Conservation (phyloP, 331 rosid genomes). For the Ulmus americana region DNA sequence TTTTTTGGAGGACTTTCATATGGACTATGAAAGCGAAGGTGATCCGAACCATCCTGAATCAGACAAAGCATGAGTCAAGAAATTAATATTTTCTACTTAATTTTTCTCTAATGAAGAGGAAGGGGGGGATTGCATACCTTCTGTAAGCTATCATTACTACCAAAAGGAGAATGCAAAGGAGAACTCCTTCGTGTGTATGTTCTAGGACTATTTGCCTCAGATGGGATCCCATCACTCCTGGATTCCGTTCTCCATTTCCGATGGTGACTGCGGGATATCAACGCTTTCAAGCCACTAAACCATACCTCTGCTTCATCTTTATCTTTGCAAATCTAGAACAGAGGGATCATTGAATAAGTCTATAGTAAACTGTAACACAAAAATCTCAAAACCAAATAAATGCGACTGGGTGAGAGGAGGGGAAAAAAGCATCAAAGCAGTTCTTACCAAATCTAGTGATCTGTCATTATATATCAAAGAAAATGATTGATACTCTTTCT, state of each 20-base stretch:
- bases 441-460: slow-evolving; percentile 82
- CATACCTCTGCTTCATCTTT: slow-evolving; percentile 99
- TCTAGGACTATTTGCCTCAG: slow-evolving; percentile 97
- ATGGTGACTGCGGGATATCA: slow-evolving; percentile 75
- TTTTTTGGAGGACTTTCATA: slow-evolving; percentile 94
- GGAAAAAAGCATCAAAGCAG: not conserved
- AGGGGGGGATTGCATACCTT: slow-evolving; percentile 52
- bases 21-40: slow-evolving; percentile 85
- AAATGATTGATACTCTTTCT: slow-evolving; percentile 98
- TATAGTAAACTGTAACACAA: slow-evolving; percentile 19
- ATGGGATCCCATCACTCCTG: slow-evolving; percentile 90
- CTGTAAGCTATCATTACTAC: slow-evolving; percentile 88
- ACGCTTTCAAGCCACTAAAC: slow-evolving; percentile 97
- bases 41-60: slow-evolving; percentile 83
- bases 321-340: slow-evolving; percentile 91
- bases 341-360: slow-evolving; percentile 27
- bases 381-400: slow-evolving; percentile 3
- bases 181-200: slow-evolving; percentile 93
- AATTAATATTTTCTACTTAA: slow-evolving; percentile 21
- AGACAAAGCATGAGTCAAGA: slow-evolving; percentile 22
- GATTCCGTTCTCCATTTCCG: slow-evolving; percentile 98
- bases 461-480: slow-evolving; percentile 91
- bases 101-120: not conserved
- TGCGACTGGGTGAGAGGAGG: not conserved
- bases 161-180: slow-evolving; percentile 86